These are phyloP conservation scores for Rubroboletus satanas DNA, from an alignment of 768 basidiomycete genomes.

Conservation along the genomic window DNA sequence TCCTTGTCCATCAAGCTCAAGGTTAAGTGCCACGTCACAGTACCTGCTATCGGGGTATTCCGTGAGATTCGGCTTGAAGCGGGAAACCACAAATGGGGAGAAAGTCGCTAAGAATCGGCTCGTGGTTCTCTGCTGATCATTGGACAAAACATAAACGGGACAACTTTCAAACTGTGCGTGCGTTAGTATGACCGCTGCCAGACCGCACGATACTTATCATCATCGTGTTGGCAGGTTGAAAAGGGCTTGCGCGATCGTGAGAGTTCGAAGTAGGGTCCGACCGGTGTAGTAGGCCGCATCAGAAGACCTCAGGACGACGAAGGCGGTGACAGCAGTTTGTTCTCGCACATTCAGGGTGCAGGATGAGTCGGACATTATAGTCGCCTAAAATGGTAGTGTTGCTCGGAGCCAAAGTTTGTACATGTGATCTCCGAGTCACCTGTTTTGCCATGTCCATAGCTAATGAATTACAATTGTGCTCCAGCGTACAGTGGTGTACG, in stretches of 20 bases:
- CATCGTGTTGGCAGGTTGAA: not conserved
- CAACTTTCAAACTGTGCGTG: not conserved
- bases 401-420: not conserved
- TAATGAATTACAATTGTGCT: not conserved
- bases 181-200: not conserved
- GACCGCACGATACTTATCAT: not conserved
- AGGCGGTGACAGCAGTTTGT: not conserved
- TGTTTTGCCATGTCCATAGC: not conserved
- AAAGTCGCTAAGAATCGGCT: not conserved
- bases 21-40: slow-evolving; percentile 14
- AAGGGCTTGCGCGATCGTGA: not conserved
- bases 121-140: not conserved
- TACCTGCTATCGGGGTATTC: not conserved
- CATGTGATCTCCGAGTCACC: not conserved
- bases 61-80: not conserved
- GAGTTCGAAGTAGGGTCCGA: not conserved
- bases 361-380: not conserved
- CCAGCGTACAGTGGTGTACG: not conserved
- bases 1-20: not conserved
- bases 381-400: not conserved
- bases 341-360: not conserved
- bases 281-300: not conserved
- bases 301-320: not conserved
- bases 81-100: not conserved
- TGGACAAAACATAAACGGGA: not conserved